Evolutionary conservation across 2,329 filamentous ascomycete genomes (phyloP), one percentile per base, ranked within the genome.

Genomic region (Fusarium austroafricanum): DNA sequence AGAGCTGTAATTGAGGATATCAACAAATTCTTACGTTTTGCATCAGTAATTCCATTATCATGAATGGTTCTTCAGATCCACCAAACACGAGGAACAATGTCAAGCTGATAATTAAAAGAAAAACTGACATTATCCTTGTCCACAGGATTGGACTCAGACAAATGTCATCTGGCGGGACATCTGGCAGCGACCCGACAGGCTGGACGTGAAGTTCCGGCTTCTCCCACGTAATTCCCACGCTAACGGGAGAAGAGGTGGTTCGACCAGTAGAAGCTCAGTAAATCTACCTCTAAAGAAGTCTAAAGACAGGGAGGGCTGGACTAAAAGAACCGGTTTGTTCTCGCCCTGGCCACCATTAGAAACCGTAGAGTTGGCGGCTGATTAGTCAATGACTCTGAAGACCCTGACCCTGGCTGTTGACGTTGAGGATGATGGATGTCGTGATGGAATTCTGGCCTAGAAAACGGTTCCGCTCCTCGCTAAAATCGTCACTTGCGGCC

Each of bases 321-420:
- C 37, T 54, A 61, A 51, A 50, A 45, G 58, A 59, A 73, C 75
- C 74, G 75, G 75, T 76, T 76, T 76, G 67, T 77, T 77, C 74
- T 76, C 75, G 75, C 73, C 65, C 56, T 57, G 54, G 65, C 68
- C 73, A 67, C 61, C 66, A 71, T 59, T 46, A 67, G 26, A 60
- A 45, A 38, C 55, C 53, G 45, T 29, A 68, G 54, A 67, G 61
- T 63, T 69, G 57, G 65, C 65, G 50, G 55, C 20, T 53, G 43
- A 44, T 50, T 67, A 65, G 61, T 67, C 53, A 51, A 61, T 62
- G 61, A 55, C 61, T 53, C 44, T 53, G 35, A 45, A 61, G 65
- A 64, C 68, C 65, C 52, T 47, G 51, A 61, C 49, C 66, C 42
- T 70, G 56, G 45, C 39, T 29, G 54, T 42, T 38, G 28, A 26